Conservation (phyloP, 129 eudicot genomes). For the Erigeron canadensis region DNA sequence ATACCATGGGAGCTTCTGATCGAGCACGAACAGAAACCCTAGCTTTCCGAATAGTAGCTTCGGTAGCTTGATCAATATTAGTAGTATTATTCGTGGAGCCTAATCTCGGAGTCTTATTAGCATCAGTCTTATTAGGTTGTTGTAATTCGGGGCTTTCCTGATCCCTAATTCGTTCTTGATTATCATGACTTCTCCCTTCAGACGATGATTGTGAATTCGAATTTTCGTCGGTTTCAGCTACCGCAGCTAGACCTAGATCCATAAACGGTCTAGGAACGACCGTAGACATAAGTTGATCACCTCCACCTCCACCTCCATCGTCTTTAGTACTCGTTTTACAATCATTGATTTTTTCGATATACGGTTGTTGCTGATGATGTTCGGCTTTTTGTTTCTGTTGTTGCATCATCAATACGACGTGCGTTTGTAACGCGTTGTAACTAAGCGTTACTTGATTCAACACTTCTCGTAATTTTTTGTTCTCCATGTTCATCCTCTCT, state of each 20-base stretch:
- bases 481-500: slow-evolving; percentile 50
- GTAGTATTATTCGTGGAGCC: slow-evolving; percentile 26
- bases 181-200: slow-evolving; percentile 39
- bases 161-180: slow-evolving; percentile 29
- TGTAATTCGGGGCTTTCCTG: slow-evolving; percentile 44
- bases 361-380: slow-evolving; percentile 15
- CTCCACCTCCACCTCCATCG: slow-evolving; percentile 28
- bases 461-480: slow-evolving; percentile 43
- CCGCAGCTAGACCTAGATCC: slow-evolving; percentile 59
- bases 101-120: slow-evolving; percentile 49
- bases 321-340: slow-evolving; percentile 13
- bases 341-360: slow-evolving; percentile 33
- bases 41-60: slow-evolving; percentile 84
- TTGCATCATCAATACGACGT: slow-evolving; percentile 57
- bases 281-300: slow-evolving; percentile 12
- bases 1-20: slow-evolving; percentile 88
- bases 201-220: slow-evolving; percentile 55
- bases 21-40: slow-evolving; percentile 90
- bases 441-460: slow-evolving; percentile 47
- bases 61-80: slow-evolving; percentile 66
- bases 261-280: slow-evolving; percentile 55
- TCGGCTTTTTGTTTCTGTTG: slow-evolving; percentile 28
- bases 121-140: slow-evolving; percentile 32
- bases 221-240: slow-evolving; percentile 30
- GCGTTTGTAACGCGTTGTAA: slow-evolving; percentile 60